A percentile compares a stretch with the other conserved stretches of the same genome.
Evolutionary conservation across 2,329 filamentous ascomycete genomes (phyloP).

Genomic region (Diaporthe aspalathi): DNA sequence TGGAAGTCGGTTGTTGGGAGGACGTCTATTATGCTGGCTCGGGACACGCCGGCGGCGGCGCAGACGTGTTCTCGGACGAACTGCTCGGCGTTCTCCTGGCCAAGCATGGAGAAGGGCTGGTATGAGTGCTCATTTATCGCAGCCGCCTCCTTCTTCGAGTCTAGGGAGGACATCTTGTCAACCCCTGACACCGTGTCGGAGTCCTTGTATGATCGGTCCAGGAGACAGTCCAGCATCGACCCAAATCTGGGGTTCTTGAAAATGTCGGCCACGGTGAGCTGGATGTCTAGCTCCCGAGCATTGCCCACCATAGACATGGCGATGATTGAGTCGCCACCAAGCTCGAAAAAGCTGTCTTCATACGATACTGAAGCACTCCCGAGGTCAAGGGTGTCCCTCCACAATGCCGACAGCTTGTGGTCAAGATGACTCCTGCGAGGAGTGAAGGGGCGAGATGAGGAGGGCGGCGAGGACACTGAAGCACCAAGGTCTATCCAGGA

Average conservation of each 20-base stretch:
- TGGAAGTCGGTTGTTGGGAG: conserved; percentile 44
- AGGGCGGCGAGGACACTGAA: neutral
- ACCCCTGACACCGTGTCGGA: neutral
- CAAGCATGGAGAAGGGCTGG: conserved; percentile 9
- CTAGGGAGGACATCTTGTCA: neutral
- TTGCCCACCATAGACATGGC: conserved; percentile 43
- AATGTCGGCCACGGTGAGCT: conserved; percentile 23
- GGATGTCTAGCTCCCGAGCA: conserved; percentile 25
- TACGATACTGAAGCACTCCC: neutral
- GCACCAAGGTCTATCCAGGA: neutral
- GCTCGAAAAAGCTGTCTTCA: conserved; percentile 45
- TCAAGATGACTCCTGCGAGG: neutral
- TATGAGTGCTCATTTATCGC: neutral
- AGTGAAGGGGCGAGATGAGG: neutral
- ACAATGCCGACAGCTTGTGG: conserved; percentile 1
- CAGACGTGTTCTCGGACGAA: conserved; percentile 10
- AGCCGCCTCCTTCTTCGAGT: neutral
- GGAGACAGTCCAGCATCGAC: conserved; percentile 2
- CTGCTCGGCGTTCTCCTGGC: neutral
- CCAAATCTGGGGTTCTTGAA: conserved; percentile 1
- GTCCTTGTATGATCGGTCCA: neutral
- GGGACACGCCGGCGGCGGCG: neutral
- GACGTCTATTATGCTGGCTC: conserved; percentile 7
- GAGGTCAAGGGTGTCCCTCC: conserved; percentile 1
- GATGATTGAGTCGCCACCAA: conserved; percentile 47